Conservation (phyloP, 495 filamentous ascomycete species). For the Aspergillus ostianus region DNA sequence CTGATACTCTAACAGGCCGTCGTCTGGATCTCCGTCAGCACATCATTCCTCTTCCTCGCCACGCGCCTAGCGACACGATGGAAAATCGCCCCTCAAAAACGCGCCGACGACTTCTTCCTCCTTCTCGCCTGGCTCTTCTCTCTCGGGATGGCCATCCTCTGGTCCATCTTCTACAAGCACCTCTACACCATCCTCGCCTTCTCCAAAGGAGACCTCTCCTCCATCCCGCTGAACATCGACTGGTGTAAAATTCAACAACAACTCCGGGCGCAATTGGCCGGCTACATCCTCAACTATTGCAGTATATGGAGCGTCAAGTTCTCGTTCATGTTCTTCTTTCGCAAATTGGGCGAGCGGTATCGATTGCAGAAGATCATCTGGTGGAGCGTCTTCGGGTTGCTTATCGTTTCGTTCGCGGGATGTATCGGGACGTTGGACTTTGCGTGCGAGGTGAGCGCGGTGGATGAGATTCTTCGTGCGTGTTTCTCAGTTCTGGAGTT, state of each 20-base stretch:
- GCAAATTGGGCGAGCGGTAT: conserved; percentile 1
- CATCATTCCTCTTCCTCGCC: neutral
- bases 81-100: neutral
- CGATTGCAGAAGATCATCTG: conserved; percentile 2
- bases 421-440: neutral
- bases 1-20: neutral
- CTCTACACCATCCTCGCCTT: neutral
- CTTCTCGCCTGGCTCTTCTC: neutral
- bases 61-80: neutral
- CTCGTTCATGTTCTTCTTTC: conserved; percentile 7
- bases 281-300: neutral
- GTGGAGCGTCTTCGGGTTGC: conserved; percentile 3
- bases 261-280: neutral
- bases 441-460: neutral
- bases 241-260: neutral
- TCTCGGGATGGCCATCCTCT: neutral
- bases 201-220: neutral
- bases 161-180: neutral
- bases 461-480: neutral
- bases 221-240: neutral
- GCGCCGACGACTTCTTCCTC: neutral
- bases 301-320: conserved; percentile 2
- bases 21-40: neutral
- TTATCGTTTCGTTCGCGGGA: neutral
- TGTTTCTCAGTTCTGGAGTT: neutral